Percentiles rank a stretch among this genome's conserved stretches.
Evolutionary conservation across 352 stramenopile genomes (phyloP).

Genomic region (Thalassiosira mediterranea): DNA sequence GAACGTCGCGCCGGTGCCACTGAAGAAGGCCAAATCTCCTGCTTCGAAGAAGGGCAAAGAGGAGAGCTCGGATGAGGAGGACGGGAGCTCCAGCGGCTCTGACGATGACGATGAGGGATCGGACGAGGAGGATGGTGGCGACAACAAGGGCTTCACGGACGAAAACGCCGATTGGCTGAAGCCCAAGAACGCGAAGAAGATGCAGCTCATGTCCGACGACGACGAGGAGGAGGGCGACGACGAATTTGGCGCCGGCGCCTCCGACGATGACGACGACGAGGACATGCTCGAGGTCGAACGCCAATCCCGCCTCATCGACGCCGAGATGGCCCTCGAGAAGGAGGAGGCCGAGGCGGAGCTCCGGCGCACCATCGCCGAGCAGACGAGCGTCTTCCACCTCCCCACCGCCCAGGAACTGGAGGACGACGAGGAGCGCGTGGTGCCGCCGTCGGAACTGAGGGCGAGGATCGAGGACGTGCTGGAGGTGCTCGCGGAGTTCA

Average conservation of each 20-base stretch:
- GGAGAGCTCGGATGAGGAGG: conserved; percentile 4
- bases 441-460: conserved; percentile 79
- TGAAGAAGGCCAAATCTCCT: conserved; percentile 18
- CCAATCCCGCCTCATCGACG: conserved; percentile 75
- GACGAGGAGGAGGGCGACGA: conserved; percentile 64
- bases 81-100: conserved; percentile 26
- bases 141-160: conserved; percentile 74
- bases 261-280: conserved; percentile 69
- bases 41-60: conserved; percentile 20
- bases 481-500: conserved; percentile 92
- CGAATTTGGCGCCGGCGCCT: conserved; percentile 14
- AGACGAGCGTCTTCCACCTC: conserved; percentile 77
- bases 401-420: conserved; percentile 79
- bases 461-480: conserved; percentile 82
- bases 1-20: conserved; percentile 5
- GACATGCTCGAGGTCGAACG: conserved; percentile 81
- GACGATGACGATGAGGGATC: conserved; percentile 40
- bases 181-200: conserved; percentile 63
- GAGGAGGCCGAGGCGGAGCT: conserved; percentile 79
- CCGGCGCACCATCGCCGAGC: conserved; percentile 66
- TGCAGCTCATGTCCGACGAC: conserved; percentile 53
- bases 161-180: conserved; percentile 82
- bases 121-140: conserved; percentile 30
- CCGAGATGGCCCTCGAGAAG: conserved; percentile 64
- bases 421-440: conserved; percentile 81